Evolutionary conservation across 2,329 filamentous ascomycete species (phyloP), one percentile per base, ranked within the genome.

Genomic region (Exophiala sideris): DNA sequence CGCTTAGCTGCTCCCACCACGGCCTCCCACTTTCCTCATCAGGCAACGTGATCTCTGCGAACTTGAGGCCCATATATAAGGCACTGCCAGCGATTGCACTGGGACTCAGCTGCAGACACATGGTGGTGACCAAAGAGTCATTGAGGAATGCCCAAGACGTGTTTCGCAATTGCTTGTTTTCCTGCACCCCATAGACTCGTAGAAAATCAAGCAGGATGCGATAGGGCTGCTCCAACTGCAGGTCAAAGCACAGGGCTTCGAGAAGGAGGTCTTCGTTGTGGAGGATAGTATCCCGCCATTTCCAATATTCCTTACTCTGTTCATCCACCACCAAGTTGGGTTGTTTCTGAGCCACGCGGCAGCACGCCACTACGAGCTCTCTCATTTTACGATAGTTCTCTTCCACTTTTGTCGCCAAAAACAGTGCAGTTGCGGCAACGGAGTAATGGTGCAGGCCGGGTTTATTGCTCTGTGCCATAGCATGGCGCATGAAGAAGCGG

Each of bases 251-350:
- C 14, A 99, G 78, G 42, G 85, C 84, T 70, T 97, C 94, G 12
- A 99, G 80, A 75, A 99, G 87, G 40, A 92, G 77, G 68, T 97
- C 94, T 73, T 99, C 94, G 67, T 95, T 90, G 61, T 88, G 86
- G 11, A 97, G 76, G 53, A 99, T 95, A 54, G 87, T 94, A 68
- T 99, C 94, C 57, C 91, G 84, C 94, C 94, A 99, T 66, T 88
- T 84, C 94, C 94, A 99, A 69, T 94, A 99, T 68, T 99, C 94
- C 67, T 96, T 97, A 63, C 88, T 95, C 71, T 97, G 91, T 72
- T 97, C 94, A 68, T 99, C 94, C 48, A 97, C 89, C 50, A 92
- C 78, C 55, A 96, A 82, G 65, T 90, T 88, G 1, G 89, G 79
- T 64, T 97, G 92, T 75, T 99, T 97, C 71, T 96, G 91, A 24